A percentile compares a stretch with the other conserved stretches of the same genome.
phyloP scores from a whole-genome alignment of 805 yeast species.

The Candida hispaniensis region DNA sequence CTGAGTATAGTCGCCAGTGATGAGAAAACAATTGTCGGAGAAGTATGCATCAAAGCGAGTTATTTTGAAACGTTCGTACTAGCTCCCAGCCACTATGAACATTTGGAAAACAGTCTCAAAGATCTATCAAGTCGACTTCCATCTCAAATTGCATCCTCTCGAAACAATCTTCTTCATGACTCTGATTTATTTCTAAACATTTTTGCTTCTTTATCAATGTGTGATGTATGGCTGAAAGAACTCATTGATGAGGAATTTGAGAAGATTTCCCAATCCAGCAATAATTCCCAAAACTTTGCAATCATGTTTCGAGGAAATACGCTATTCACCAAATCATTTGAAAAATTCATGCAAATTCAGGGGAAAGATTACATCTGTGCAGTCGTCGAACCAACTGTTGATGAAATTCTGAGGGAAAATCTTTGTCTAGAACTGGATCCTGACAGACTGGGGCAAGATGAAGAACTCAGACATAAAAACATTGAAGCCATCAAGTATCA shows the following conservation, averaged over 20 bases:
- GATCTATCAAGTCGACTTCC: constrained; percentile 15
- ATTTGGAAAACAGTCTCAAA: constrained; percentile 49
- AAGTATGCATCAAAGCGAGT: constrained; percentile 25
- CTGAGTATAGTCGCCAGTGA: no score
- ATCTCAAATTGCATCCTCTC: constrained; percentile 4
- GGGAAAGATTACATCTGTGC: constrained; percentile 72
- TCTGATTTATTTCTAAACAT: constrained; percentile 49
- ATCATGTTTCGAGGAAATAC: constrained; percentile 79
- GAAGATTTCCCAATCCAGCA: constrained; percentile 17
- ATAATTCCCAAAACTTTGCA: constrained; percentile 26
- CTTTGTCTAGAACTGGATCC: constrained; percentile 76
- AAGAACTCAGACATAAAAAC: constrained; percentile 33
- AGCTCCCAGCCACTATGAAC: constrained; percentile 47
- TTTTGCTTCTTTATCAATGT: constrained; percentile 58
- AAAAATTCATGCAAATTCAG: constrained; percentile 58
- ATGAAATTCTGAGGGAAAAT: constrained; percentile 40
- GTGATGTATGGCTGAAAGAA: constrained; percentile 61
- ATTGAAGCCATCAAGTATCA: constrained; percentile 40
- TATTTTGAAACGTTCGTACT: constrained; percentile 29
- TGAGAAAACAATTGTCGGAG: constrained; percentile 40
- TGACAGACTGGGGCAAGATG: constrained; percentile 35
- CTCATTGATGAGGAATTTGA: constrained; percentile 56
- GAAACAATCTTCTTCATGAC: constrained; percentile 18
- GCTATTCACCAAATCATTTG: constrained; percentile 70
- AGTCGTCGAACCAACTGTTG: constrained; percentile 60